Base-by-base conservation (phyloP, 805 yeast species). In the Candida berthetii region DNA sequence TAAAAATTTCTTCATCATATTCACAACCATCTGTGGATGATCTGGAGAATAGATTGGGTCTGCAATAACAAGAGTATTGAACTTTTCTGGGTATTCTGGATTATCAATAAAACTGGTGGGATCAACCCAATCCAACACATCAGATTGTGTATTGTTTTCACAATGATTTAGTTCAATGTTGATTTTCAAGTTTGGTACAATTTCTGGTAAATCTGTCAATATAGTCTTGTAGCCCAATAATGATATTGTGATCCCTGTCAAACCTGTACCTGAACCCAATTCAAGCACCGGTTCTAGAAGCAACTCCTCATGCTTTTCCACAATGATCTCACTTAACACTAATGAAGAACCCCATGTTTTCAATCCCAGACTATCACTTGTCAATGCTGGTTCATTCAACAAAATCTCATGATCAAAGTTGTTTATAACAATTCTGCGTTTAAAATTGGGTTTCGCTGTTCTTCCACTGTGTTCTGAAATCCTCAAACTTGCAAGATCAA, bases 331-430 rank as follows among this genome's bases (percentile, higher is more conserved):
- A 3, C 93, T 73, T 19, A 93, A 63, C 6, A 87, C 71, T 20
- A 85, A 63, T 0, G 97, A 79, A 0, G 97, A 85, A 0, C 98
- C 99, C 99, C 99, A 91, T 0, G 99, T 91, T 47, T 91, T 88
- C 58, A 88, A 69, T 0, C 99, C 99, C 18, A 93, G 64, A 46
- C 83, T 85, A 60, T 93, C 99, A 31, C 79, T 76, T 0, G 96
- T 86, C 45, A 91, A 65, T 0, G 95, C 79, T 0, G 98, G 98
- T 54, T 91, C 99, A 43, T 71, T 70, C 24, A 91, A 60, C 19
- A 51, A 46, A 3, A 62, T 58, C 2, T 52, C 44, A 1, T 49
- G 50, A 0, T 50, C 46, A 19, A 73, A 53, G 4, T 62, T 61
- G 0, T 66, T 64, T 2, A 86, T 58, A 9, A 64, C 60, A 27